Conservation (phyloP, 352 stramenopile species). For the Pythium volutum region DNA sequence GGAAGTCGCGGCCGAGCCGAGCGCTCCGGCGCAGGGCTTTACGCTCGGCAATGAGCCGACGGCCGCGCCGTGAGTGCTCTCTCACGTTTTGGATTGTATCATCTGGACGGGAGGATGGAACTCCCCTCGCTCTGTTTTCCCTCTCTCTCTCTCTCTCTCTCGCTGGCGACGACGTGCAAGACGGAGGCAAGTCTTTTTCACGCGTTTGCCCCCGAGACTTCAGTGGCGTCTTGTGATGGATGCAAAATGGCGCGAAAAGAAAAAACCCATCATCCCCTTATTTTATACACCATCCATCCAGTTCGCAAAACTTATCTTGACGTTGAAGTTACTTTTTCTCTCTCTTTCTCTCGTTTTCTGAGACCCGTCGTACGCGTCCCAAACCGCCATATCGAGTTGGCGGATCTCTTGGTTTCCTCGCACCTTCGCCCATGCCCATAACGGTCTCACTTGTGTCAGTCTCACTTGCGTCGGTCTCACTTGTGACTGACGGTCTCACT, state of each 20-base stretch:
- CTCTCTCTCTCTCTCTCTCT: not conserved
- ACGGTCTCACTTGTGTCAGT: not conserved
- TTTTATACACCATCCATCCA: not conserved
- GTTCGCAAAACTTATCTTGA: not conserved
- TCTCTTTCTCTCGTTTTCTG: not conserved
- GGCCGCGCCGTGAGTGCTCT: not conserved
- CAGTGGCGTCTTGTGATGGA: not conserved
- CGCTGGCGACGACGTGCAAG: not conserved
- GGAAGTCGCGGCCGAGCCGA: not conserved
- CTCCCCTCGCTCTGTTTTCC: not conserved
- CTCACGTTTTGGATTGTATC: no score
- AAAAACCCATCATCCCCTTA: not conserved
- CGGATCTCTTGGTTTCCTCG: not conserved
- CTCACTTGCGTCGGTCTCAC: not conserved
- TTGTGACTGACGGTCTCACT: not conserved
- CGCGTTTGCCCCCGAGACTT: not conserved
- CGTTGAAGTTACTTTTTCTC: not conserved
- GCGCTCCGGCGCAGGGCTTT: constrained; percentile 3
- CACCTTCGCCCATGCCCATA: not conserved
- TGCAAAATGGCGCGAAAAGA: not conserved
- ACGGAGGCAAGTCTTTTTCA: not conserved
- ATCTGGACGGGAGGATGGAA: not conserved
- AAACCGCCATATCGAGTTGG: no score
- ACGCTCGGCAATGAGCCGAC: constrained; percentile 15
- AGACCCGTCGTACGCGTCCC: not conserved